Base-by-base conservation (phyloP, 495 filamentous ascomycete genomes). In the Echria macrotheca region DNA sequence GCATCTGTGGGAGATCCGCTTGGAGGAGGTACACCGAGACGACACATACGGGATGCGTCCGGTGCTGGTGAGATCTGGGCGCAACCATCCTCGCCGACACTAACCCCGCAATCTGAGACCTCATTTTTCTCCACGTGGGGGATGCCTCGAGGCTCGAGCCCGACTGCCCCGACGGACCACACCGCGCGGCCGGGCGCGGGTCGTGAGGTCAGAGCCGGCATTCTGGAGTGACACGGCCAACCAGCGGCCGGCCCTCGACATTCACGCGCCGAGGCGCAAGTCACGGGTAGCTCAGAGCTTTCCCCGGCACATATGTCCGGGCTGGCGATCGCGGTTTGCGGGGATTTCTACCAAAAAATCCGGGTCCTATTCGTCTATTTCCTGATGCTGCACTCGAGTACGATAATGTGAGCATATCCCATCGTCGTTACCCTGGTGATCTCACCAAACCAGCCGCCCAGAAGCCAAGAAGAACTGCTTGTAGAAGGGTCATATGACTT, bases 1-100 rank as follows among this genome's bases (percentile, higher is more conserved):
- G 56, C 52, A 39, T 49, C 47, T 54, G 45, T 58, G 23, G 44
- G 40, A 49, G 10, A 17, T 23, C 17, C 9, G 9, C 24, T 38
- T 18, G 14, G 29, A 44, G 18, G 24, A 26, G 12, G 14, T 32
- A 6, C n/a, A 17, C 42, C 15, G 22, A 21, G 38, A 17, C n/a
- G 8, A 10, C 21, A 8, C 14, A 9, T 37, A 8, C 33, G 8
- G 33, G 8, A 17, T 37, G 7, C 6, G 28, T 31, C 12, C 12
- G 28, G 28, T 31, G 6, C 12, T 6, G 28, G 28, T 8, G 33
- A 8, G 33, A 14, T 8, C 33, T 9, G 17, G 8, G n/a, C 15
- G 12, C 7, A 25, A 5, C 17, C 25, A 17, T 12, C 23, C 1
- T 14, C 12, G 9, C 14, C n/a, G 21, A 15, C 25, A 22, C 9